Percentiles rank a stretch among this genome's conserved stretches.
phyloP scores from a whole-genome alignment of 768 basidiomycete species.

The Macrolepiota fuliginosa region DNA sequence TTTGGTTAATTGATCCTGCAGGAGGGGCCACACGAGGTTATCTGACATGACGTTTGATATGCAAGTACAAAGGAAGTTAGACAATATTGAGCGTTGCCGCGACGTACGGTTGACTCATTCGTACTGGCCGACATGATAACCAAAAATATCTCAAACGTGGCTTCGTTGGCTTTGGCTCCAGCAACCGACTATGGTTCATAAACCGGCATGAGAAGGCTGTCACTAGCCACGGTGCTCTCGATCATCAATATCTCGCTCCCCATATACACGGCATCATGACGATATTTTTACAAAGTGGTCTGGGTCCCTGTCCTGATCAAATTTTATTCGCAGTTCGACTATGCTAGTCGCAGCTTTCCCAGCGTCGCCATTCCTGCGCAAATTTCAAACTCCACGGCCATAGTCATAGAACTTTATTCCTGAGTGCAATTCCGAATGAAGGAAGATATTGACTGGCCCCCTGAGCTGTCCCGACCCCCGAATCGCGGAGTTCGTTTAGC shows the following conservation, averaged over 20 bases:
- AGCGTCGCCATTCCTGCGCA: not conserved
- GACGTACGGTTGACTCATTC: not conserved
- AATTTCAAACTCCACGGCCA: not conserved
- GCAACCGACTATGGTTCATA: not conserved
- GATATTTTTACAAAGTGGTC: not conserved
- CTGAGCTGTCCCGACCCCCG: not conserved
- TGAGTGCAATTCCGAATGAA: not conserved
- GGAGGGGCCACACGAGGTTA: not conserved
- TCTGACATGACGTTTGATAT: constrained; percentile 1
- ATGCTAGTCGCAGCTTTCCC: not conserved
- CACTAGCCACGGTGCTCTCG: not conserved
- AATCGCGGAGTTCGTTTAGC: not conserved
- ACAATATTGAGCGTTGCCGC: not conserved
- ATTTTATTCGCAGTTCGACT: not conserved
- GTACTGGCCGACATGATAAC: not conserved
- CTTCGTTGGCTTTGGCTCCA: not conserved
- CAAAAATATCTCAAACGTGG: not conserved
- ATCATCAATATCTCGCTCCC: not conserved
- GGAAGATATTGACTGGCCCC: not conserved
- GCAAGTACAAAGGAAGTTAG: not conserved
- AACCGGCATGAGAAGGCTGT: not conserved
- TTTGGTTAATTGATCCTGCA: not conserved
- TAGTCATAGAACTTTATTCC: not conserved
- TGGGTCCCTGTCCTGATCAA: not conserved
- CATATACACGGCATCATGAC: not conserved